These are phyloP conservation scores for Metschnikowia hibisci DNA, from an alignment of 805 yeast species.

Conservation along the genomic window DNA sequence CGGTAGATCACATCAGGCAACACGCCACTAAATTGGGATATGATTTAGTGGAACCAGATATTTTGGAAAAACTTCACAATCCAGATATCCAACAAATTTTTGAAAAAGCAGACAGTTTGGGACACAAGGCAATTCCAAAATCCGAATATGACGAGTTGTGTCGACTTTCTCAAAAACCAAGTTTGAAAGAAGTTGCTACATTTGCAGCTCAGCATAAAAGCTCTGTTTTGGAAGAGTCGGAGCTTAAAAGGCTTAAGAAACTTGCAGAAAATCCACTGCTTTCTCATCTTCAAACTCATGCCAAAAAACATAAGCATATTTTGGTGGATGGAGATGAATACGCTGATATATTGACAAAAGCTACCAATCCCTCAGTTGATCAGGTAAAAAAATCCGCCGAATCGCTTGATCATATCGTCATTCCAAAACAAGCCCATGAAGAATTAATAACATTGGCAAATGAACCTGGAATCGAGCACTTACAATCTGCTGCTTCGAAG, in stretches of 20 bases:
- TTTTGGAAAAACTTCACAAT: conserved; percentile 15
- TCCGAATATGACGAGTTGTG: conserved; percentile 6
- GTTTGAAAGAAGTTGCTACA: conserved; percentile 8
- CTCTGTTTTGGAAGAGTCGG: conserved; percentile 5
- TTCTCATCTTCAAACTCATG: conserved; percentile 10
- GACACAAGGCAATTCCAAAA: conserved; percentile 7
- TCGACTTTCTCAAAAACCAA: conserved; percentile 15
- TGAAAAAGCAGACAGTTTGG: conserved; percentile 13
- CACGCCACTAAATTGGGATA: conserved; percentile 3
- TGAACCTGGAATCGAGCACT: neutral
- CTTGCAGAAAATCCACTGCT: conserved; percentile 13
- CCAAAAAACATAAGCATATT: conserved; percentile 6
- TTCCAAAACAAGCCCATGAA: conserved; percentile 14
- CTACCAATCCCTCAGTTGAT: conserved; percentile 18
- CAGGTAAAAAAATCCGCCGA: conserved; percentile 16
- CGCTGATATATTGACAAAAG: conserved; percentile 9
- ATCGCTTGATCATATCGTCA: conserved; percentile 14
- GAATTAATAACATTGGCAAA: conserved; percentile 14
- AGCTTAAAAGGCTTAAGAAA: conserved; percentile 5
- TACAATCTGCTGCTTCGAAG: conserved; percentile 8
- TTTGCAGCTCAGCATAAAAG: conserved; percentile 10
- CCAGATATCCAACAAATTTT: conserved; percentile 3
- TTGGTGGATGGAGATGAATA: conserved; percentile 7
- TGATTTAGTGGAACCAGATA: neutral
- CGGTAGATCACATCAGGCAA: conserved; percentile 3